Percentiles rank a stretch among this genome's conserved stretches.
These are phyloP conservation scores for Trichoderma gamsii DNA, from an alignment of 495 filamentous ascomycete species.

Conservation along the genomic window DNA sequence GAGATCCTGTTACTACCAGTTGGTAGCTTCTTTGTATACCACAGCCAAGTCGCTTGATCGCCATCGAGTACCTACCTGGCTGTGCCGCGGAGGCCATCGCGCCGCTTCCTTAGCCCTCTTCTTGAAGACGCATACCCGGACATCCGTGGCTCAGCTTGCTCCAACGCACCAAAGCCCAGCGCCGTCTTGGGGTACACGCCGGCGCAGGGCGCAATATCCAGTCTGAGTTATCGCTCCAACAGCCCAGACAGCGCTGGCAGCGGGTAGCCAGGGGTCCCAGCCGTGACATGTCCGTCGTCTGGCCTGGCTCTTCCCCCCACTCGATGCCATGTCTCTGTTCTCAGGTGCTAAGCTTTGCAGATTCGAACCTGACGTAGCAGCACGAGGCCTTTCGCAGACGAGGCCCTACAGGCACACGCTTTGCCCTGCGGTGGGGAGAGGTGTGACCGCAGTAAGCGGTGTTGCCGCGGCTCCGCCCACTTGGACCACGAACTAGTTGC, in stretches of 20 bases:
- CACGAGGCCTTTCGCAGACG: neutral
- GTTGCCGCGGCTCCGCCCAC: constrained; percentile 14
- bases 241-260: neutral
- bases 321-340: neutral
- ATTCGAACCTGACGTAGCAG: neutral
- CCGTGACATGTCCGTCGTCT: constrained; percentile 6
- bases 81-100: neutral
- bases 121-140: neutral
- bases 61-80: too few species aligned
- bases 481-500: constrained; percentile 12
- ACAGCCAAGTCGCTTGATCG: too few species aligned
- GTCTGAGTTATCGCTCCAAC: constrained; percentile 1
- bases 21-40: too few species aligned
- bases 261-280: constrained; percentile 2
- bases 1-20: neutral
- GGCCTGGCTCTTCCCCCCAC: neutral
- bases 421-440: neutral
- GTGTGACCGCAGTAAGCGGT: constrained; percentile 14
- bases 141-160: neutral
- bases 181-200: neutral
- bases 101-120: neutral
- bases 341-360: constrained; percentile 6
- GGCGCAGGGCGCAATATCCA: constrained; percentile 1
- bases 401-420: neutral
- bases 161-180: neutral